A percentile compares a stretch with the other conserved stretches of the same genome.
Evolutionary conservation across 257 asterid genomes (phyloP).

Genomic region (Primulina eburnea): DNA sequence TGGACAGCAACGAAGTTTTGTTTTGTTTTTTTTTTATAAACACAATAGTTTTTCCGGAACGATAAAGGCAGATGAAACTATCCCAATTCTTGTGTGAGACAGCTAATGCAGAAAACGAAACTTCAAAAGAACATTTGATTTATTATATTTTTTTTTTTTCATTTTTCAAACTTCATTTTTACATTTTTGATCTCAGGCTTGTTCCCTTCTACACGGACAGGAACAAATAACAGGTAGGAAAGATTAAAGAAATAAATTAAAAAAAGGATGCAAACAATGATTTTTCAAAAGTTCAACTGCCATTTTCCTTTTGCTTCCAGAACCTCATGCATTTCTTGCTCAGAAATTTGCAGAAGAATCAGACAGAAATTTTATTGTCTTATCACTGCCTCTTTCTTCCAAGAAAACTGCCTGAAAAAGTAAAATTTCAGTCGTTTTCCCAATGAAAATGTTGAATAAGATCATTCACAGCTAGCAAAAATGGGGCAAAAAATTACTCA

Average conservation of each 20-base stretch:
- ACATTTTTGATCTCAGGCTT: constrained; percentile 57
- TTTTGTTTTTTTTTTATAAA: no score
- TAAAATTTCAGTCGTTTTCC: neutral
- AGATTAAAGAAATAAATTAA: constrained; percentile 33
- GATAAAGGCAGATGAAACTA: neutral
- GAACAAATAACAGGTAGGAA: constrained; percentile 44
- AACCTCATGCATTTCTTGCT: constrained; percentile 28
- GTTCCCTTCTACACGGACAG: constrained; percentile 68
- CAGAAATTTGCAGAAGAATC: constrained; percentile 33
- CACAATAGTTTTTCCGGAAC: neutral
- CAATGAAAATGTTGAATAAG: no score
- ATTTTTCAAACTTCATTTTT: constrained; percentile 22
- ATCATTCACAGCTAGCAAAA: neutral
- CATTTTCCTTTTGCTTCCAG: constrained; percentile 33
- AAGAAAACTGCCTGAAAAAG: constrained; percentile 48
- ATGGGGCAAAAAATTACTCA: constrained; percentile 20
- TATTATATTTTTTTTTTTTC: neutral
- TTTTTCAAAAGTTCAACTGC: constrained; percentile 39
- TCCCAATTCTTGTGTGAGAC: neutral
- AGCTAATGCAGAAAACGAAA: neutral
- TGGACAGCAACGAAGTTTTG: neutral
- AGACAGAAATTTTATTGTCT: constrained; percentile 28
- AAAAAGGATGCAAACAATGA: constrained; percentile 39
- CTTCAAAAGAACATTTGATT: neutral
- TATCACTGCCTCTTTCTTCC: constrained; percentile 60